Base-by-base conservation (phyloP, 2,329 filamentous ascomycete genomes). In the Arthrobotrys sinensis region DNA sequence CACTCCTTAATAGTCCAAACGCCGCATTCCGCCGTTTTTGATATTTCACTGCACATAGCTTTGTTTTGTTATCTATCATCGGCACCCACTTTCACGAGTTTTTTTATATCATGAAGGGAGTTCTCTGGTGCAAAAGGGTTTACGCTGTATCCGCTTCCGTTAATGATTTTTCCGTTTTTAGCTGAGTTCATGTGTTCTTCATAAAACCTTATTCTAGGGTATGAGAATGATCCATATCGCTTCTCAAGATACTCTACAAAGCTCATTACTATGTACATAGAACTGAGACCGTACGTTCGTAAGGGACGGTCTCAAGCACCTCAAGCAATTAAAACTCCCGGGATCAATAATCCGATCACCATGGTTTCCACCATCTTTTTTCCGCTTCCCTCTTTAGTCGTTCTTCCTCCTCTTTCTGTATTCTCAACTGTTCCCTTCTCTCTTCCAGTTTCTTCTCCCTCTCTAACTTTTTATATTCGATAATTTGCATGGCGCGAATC, bases 401-500 rank as follows among this genome's bases (percentile, higher is more conserved):
- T 53, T 79, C 76, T 53, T 80, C 81, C 46, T 83, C 83, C 70
- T 85, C 84, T 52, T 83, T 83, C 12, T 82, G 82, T n/a, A 82
- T 80, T 64, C 82, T 82, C 71, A 84, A 84, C 60, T 83, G 76
- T 34, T 79, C 73, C 28, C 69, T 83, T 19, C 80, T 82, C 66
- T 86, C 86, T 80, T 86, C 86, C 52, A 83, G 81, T 64, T 86
- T 85, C 76, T 83, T 84, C 81, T 90, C 88, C 83, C 90, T 89
- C 84, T 92, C 90, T 3, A 88, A 86, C 82, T 92, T 90, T 84
- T 94, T 90, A 81, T 89, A 87, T 82, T 92, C 90, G 84, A 95
- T 91, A 75, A 96, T 89, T 83, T 97, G 93, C 69, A 97, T 91
- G 3, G 92, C 92, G 80, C 93, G 88, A 84, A 92, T 92, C 90